Percentiles rank a stretch among this genome's conserved stretches.
Conservation (phyloP, 257 asterid genomes). For the Solanum okadae region DNA sequence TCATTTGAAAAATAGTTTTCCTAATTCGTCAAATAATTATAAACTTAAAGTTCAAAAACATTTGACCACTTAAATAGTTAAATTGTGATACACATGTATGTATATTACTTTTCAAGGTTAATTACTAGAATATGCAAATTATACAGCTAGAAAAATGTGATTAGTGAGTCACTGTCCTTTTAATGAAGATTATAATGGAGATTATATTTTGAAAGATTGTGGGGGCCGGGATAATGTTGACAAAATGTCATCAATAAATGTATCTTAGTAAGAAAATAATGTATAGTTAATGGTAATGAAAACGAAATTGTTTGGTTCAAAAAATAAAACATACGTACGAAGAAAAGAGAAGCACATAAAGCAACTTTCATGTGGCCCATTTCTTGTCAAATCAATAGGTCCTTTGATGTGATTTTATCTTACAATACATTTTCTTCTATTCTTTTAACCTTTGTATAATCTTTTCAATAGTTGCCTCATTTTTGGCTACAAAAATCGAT, state of each 20-base stretch:
- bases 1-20: neutral
- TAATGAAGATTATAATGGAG: slow-evolving; percentile 22
- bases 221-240: slow-evolving; percentile 10
- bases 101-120: neutral
- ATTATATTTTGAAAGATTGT: slow-evolving; percentile 17
- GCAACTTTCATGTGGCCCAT: slow-evolving; percentile 58
- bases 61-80: neutral
- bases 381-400: slow-evolving; percentile 54
- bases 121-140: neutral
- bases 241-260: slow-evolving; percentile 19
- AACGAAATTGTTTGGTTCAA: neutral
- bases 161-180: slow-evolving; percentile 18
- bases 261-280: slow-evolving; percentile 3
- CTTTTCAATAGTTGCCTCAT: neutral
- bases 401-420: slow-evolving; percentile 39
- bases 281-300: slow-evolving; percentile 11
- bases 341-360: slow-evolving; percentile 26
- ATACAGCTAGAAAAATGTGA: neutral
- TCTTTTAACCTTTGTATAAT: slow-evolving; percentile 22
- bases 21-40: neutral
- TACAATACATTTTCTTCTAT: slow-evolving; percentile 12
- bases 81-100: neutral
- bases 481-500: slow-evolving; percentile 16
- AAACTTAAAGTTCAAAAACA: neutral
- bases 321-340: neutral